phyloP scores from a whole-genome alignment of 164 flowering plant genomes.

The Vitis amurensis region DNA sequence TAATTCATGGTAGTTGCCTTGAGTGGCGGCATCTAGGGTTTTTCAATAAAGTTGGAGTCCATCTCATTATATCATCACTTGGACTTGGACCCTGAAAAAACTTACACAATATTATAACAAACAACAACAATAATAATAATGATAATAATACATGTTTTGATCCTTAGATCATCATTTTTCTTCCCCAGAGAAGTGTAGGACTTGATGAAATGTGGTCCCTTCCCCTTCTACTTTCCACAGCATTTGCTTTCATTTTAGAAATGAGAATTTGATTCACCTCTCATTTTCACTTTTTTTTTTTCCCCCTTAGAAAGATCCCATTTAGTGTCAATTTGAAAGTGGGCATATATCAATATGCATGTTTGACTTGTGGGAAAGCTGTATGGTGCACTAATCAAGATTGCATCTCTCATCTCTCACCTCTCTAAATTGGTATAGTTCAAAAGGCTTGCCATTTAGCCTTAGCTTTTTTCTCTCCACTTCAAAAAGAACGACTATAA shows the following conservation, averaged over 20 bases:
- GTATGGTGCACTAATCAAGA: neutral
- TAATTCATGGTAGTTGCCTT: no score
- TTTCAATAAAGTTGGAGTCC: no score
- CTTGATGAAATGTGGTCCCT: slow-evolving; percentile 10
- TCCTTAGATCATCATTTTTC: no score
- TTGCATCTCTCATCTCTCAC: neutral
- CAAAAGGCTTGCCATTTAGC: neutral
- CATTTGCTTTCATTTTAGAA: neutral
- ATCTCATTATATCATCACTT: no score
- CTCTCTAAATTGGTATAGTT: neutral
- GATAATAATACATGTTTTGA: no score
- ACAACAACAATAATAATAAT: no score
- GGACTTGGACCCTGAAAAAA: no score
- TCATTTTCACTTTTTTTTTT: slow-evolving; percentile 6
- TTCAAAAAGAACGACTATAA: no score
- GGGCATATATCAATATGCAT: neutral
- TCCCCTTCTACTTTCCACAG: neutral
- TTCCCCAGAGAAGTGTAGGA: no score
- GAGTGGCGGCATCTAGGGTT: no score
- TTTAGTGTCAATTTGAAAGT: slow-evolving; percentile 2
- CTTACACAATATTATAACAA: no score
- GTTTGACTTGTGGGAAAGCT: neutral
- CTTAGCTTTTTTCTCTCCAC: no score
- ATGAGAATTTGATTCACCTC: slow-evolving; percentile 18
- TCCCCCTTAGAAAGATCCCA: slow-evolving; percentile 1